Base-by-base conservation (phyloP, 2,329 filamentous ascomycete genomes). In the Calonectria henricotiae region DNA sequence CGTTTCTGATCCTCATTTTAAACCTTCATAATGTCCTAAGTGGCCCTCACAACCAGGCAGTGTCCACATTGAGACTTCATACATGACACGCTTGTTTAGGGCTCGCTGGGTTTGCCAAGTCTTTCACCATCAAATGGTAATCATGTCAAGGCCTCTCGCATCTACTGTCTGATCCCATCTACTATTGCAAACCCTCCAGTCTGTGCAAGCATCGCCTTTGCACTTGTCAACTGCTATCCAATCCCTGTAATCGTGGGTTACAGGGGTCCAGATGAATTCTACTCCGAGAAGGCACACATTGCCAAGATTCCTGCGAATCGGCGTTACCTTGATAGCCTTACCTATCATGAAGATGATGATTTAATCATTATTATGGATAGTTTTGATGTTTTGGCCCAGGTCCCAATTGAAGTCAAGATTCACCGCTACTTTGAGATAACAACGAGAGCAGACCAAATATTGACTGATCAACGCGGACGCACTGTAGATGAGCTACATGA, bases 321-420 rank as follows among this genome's bases (percentile, higher is more conserved):
- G 23, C 67, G 75, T 3, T 78, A 74, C 13, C 58, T 78, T 0
- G 13, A 74, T 13, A 63, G 54, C 2, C 17, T 70, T 37, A 32
- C 27, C 5, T 60, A 39, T 5, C 54, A 60, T 1, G 58, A 64
- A 0, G 62, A 70, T 5, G 68, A 77, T 15, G 75, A 78, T 17
- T 61, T 78, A 8, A 70, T 78, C 4, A 62, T 78, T 6, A 65
- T 76, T 11, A 72, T 75, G 37, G 75, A 77, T 51, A 71, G 75
- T 17, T 74, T 72, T 54, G 76, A 78, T 51, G 76, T 78, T 27
- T 43, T 77, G 23, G 75, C 75, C 2, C 75, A 78, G 30, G n/a
- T 75, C 1, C 76, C 76, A 1, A 74, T 71, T n/a, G 71, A 75
- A 15, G 58, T 41, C 23, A 71, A 73, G 71, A 74, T 78, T 2